Evolutionary conservation across 164 flowering plant species (phyloP).

Genomic region (Hamamelis virginiana): DNA sequence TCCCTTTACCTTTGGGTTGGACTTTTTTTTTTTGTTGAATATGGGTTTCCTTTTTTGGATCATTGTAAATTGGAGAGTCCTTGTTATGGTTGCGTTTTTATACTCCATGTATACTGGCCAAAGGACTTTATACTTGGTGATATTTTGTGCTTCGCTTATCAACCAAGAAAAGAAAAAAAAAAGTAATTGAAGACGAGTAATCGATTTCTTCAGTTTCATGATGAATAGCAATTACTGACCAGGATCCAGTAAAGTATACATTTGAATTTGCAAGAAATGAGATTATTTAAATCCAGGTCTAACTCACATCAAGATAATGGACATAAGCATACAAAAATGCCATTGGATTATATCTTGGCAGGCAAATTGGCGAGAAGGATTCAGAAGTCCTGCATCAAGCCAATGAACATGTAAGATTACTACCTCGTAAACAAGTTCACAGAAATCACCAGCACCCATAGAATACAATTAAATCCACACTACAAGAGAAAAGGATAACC

Average conservation of each 20-base stretch:
- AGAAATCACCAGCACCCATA: background rate
- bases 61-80: too few relatives aligned
- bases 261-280: background rate
- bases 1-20: too few relatives aligned
- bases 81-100: too few relatives aligned
- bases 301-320: constrained; percentile 88
- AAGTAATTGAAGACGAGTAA: too few relatives aligned
- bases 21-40: too few relatives aligned
- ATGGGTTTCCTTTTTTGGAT: too few relatives aligned
- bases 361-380: constrained; percentile 96
- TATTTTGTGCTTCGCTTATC: too few relatives aligned
- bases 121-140: too few relatives aligned
- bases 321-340: constrained; percentile 96
- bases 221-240: background rate
- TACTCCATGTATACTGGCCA: too few relatives aligned
- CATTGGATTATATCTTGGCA: constrained; percentile 97
- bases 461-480: background rate
- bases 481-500: background rate
- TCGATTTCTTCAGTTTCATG: background rate
- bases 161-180: too few relatives aligned
- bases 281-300: constrained; percentile 5
- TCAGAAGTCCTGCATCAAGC: constrained; percentile 92
- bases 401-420: constrained; percentile 7
- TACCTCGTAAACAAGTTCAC: background rate
- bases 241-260: background rate